Percentiles rank a stretch among this genome's conserved stretches.
phyloP scores from a whole-genome alignment of 2,329 filamentous ascomycete genomes.

The Aspergillus spinulosporus region DNA sequence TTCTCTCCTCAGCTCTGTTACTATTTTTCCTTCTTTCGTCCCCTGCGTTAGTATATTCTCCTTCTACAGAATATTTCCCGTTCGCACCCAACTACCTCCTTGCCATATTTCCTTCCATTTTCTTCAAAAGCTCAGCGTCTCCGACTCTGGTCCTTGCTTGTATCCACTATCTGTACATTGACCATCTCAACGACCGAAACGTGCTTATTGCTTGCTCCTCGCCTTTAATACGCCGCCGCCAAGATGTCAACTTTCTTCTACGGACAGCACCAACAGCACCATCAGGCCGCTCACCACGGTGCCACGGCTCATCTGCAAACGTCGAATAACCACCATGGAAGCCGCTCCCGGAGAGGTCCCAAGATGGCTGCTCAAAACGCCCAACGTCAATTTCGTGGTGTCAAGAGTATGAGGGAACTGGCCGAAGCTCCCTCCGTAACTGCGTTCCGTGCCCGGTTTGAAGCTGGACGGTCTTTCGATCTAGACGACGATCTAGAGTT shows the following conservation, averaged over 20 bases:
- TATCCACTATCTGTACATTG: constrained; percentile 26
- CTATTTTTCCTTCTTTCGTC: constrained; percentile 17
- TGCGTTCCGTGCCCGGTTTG: constrained; percentile 82
- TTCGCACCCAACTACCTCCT: constrained; percentile 21
- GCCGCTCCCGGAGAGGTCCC: constrained; percentile 80
- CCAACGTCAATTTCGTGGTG: constrained; percentile 82
- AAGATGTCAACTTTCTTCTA: constrained; percentile 52
- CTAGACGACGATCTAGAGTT: constrained; percentile 96
- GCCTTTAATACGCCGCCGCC: constrained; percentile 23
- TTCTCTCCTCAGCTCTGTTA: constrained; percentile 19
- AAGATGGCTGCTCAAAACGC: constrained; percentile 78
- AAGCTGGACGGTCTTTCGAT: constrained; percentile 90
- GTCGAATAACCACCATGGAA: constrained; percentile 76
- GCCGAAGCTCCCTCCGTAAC: constrained; percentile 73
- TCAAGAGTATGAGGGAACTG: constrained; percentile 82
- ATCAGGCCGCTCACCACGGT: constrained; percentile 48
- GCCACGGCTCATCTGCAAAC: constrained; percentile 53
- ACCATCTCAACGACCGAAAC: constrained; percentile 23
- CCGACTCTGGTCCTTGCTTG: constrained; percentile 26
- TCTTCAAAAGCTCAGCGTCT: constrained; percentile 16
- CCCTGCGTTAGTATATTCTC: constrained; percentile 19
- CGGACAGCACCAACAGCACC: constrained; percentile 49
- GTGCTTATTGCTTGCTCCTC: constrained; percentile 11
- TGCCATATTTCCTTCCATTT: constrained; percentile 26
- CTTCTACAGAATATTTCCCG: constrained; percentile 19